These are phyloP conservation scores for Xylaria castorea DNA, from an alignment of 495 filamentous ascomycete genomes.

Conservation along the genomic window DNA sequence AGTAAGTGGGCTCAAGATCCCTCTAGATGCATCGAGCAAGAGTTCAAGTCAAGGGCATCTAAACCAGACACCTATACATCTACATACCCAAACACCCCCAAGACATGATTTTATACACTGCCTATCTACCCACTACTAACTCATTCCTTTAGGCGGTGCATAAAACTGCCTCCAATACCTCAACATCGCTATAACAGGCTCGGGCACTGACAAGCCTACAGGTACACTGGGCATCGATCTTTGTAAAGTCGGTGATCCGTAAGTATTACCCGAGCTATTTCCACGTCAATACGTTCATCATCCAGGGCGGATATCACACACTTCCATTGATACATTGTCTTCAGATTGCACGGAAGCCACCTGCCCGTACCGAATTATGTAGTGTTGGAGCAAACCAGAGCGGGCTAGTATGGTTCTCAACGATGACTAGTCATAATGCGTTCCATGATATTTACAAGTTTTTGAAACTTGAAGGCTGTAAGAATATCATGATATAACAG, in stretches of 20 bases:
- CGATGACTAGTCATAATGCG: conserved; percentile 1
- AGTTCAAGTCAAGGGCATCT: background rate
- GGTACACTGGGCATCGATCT: conserved; percentile 62
- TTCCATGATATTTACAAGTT: background rate
- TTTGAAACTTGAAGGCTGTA: background rate
- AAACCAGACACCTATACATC: background rate
- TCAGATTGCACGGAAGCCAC: background rate
- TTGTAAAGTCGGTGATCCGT: conserved; percentile 60
- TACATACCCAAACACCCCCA: background rate
- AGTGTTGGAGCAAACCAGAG: conserved; percentile 4
- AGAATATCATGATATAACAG: background rate
- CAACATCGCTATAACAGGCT: conserved; percentile 68
- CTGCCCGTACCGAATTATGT: background rate
- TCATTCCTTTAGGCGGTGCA: conserved; percentile 54
- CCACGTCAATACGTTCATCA: background rate
- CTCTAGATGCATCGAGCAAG: background rate
- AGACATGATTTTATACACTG: background rate
- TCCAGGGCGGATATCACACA: background rate
- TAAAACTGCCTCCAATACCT: conserved; percentile 75
- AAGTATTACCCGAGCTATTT: background rate
- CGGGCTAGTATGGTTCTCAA: conserved; percentile 28
- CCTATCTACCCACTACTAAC: background rate
- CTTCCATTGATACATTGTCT: background rate
- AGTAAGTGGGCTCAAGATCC: conserved; percentile 6
- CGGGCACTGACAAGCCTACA: conserved; percentile 59